Conservation (phyloP, 2,329 filamentous ascomycete genomes). For the Knufia petricola region DNA sequence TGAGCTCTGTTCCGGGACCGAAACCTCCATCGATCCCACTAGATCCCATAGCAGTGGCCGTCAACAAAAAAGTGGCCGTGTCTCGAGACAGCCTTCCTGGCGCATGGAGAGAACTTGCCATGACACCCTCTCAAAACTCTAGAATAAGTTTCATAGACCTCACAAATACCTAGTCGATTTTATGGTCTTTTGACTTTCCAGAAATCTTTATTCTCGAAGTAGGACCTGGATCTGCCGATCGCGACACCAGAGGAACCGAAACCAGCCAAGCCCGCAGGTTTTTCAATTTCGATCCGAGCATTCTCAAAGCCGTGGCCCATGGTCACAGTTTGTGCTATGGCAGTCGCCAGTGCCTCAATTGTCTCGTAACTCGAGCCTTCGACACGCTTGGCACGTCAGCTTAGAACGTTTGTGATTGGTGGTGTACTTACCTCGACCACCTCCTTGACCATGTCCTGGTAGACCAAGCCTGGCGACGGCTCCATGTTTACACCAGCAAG, state of each 20-base stretch:
- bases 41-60: not conserved
- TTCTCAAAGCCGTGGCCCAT: conserved; percentile 36
- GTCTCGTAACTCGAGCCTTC: conserved; percentile 42
- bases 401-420: conserved; percentile 3
- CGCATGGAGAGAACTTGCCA: conserved; percentile 24
- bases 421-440: conserved; percentile 30
- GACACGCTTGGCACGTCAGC: conserved; percentile 29
- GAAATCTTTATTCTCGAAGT: conserved; percentile 31
- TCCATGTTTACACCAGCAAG: conserved; percentile 6
- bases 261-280: conserved; percentile 42
- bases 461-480: conserved; percentile 16
- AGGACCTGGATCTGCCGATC: conserved; percentile 37
- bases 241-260: conserved; percentile 41
- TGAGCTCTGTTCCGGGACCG: conserved; percentile 8
- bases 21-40: not conserved
- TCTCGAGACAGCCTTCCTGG: conserved; percentile 29
- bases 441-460: conserved; percentile 31
- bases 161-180: conserved; percentile 13
- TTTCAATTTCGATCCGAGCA: conserved; percentile 40
- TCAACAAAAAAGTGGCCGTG: conserved; percentile 1
- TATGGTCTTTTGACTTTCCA: conserved; percentile 23
- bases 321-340: conserved; percentile 38
- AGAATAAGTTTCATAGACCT: conserved; percentile 21
- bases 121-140: conserved; percentile 7
- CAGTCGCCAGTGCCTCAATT: conserved; percentile 42